These are phyloP conservation scores for Euphorbia schlechtendalii DNA, from an alignment of 441 rosid species.

Conservation along the genomic window DNA sequence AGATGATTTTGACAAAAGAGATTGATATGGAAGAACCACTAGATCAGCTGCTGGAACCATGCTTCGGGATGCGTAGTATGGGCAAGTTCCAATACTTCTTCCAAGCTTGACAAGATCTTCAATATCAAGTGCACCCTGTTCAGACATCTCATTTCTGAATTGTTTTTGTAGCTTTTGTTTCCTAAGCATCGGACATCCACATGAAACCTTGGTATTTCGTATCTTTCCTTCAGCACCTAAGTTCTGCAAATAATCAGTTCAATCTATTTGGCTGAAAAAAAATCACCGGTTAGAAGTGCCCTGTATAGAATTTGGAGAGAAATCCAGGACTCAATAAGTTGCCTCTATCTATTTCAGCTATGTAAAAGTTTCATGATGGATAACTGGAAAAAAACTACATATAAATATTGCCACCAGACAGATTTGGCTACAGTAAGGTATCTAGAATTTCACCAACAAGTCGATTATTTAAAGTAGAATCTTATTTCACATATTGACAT, in stretches of 20 bases:
- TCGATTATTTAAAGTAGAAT: not conserved
- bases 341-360: not conserved
- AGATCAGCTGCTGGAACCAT: conserved; percentile 75
- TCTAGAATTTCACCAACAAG: not conserved
- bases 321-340: not conserved
- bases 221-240: conserved; percentile 46
- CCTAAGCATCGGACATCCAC: conserved; percentile 84
- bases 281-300: not conserved
- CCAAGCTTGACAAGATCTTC: conserved; percentile 90
- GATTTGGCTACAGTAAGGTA: not conserved
- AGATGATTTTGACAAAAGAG: conserved; percentile 87
- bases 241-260: conserved; percentile 38
- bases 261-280: conserved; percentile 13
- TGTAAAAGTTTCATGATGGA: not conserved
- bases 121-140: conserved; percentile 74
- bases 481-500: not conserved
- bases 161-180: conserved; percentile 58
- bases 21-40: conserved; percentile 92
- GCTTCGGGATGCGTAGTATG: conserved; percentile 89
- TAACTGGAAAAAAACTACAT: not conserved
- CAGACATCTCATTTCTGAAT: conserved; percentile 46
- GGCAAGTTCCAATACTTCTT: conserved; percentile 64
- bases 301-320: not conserved
- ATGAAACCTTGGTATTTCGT: conserved; percentile 47
- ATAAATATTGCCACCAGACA: not conserved